These are phyloP conservation scores for Nicotiana tabacum DNA, from an alignment of 257 asterid species.

Conservation along the genomic window DNA sequence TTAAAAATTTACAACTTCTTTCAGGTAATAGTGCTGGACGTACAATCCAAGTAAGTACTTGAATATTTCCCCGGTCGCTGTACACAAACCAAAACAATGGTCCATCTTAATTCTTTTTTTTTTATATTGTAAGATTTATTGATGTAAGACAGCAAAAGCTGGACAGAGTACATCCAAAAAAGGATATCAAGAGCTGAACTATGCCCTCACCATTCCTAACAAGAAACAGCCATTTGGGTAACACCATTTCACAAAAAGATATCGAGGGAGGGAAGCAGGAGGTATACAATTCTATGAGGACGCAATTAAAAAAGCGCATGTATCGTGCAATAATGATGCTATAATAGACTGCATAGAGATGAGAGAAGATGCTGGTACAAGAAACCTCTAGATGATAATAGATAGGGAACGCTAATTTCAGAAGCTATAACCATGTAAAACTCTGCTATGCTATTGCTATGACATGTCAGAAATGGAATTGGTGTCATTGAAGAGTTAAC, in stretches of 20 bases:
- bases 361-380: neutral
- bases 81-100: neutral
- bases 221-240: neutral
- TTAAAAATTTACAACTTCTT: neutral
- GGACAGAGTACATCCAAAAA: too few relatives aligned
- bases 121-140: too few relatives aligned
- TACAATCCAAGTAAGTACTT: neutral
- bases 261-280: neutral
- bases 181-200: neutral
- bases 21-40: neutral
- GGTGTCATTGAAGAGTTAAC: neutral
- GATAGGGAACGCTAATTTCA: neutral
- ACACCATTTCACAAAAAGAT: neutral
- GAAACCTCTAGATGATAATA: neutral
- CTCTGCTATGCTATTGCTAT: neutral
- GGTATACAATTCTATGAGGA: neutral
- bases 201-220: neutral
- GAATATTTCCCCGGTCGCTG: neutral
- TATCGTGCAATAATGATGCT: neutral
- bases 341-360: neutral
- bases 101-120: neutral
- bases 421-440: neutral
- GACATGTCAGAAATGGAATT: neutral
- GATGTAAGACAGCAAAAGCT: too few relatives aligned
- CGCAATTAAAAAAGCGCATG: neutral